A percentile compares a stretch with the other conserved stretches of the same genome.
Conservation (phyloP, 1,284 basidiomycete genomes). For the Gymnopus androsaceus region DNA sequence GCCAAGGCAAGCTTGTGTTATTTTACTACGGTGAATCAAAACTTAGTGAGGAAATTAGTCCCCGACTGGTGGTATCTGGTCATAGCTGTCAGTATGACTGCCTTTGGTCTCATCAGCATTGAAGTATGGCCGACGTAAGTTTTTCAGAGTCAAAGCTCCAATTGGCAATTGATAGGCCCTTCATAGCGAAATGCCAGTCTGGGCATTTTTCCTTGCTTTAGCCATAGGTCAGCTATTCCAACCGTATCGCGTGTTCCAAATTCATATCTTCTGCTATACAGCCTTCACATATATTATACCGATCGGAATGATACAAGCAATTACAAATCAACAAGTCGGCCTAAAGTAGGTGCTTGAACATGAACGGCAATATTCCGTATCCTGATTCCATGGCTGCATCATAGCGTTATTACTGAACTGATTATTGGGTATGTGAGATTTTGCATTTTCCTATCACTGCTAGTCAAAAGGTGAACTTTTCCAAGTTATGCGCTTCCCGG, state of each 20-base stretch:
- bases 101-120: slow-evolving; percentile 68
- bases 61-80: slow-evolving; percentile 28
- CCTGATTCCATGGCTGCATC: too few relatives aligned
- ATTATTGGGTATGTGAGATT: slow-evolving; percentile 36
- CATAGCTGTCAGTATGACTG: slow-evolving; percentile 37
- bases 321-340: slow-evolving; percentile 54
- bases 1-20: too few relatives aligned
- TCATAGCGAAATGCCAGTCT: too few relatives aligned
- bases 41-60: too few relatives aligned
- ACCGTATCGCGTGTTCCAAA: too few relatives aligned
- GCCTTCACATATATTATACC: slow-evolving; percentile 44
- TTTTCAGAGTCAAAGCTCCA: not conserved
- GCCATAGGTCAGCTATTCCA: too few relatives aligned
- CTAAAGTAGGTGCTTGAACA: too few relatives aligned
- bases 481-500: slow-evolving; percentile 28
- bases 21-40: too few relatives aligned
- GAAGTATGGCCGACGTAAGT: slow-evolving; percentile 68
- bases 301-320: slow-evolving; percentile 52
- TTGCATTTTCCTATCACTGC: slow-evolving; percentile 2
- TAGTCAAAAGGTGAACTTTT: too few relatives aligned
- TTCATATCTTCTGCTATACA: slow-evolving; percentile 46
- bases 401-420: slow-evolving; percentile 27
- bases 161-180: too few relatives aligned
- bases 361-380: too few relatives aligned
- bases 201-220: too few relatives aligned